Percentiles rank a stretch among this genome's conserved stretches.
Evolutionary conservation across 1,284 basidiomycete genomes (phyloP).

Genomic region (Heterobasidion occidentale): DNA sequence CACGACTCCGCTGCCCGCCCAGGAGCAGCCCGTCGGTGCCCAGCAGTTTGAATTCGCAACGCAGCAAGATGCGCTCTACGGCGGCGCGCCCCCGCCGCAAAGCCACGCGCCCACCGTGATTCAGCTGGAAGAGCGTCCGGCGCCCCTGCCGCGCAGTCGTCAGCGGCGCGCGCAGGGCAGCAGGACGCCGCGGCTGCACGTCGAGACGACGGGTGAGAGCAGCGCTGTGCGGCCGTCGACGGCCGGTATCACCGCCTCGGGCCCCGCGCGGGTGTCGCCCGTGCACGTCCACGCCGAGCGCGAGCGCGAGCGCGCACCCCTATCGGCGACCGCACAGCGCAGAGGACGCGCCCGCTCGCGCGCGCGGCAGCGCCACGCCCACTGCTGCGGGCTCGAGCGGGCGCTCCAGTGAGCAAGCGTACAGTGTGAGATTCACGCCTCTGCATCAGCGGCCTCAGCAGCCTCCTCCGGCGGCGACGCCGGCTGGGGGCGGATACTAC

Average conservation of each 20-base stretch:
- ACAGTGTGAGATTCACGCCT: background rate
- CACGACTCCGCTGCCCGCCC: background rate
- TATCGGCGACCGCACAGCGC: constrained; percentile 23
- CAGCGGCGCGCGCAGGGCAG: background rate
- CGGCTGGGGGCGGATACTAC: background rate
- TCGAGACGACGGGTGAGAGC: background rate
- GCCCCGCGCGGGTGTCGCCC: constrained; percentile 17
- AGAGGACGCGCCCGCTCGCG: constrained; percentile 9
- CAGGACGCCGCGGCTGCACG: background rate
- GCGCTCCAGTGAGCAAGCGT: background rate
- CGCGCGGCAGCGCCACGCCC: constrained; percentile 1
- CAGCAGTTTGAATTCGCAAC: background rate
- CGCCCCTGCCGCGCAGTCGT: background rate
- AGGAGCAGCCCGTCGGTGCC: background rate
- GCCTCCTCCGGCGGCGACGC: background rate
- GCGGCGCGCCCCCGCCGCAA: background rate
- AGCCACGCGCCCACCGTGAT: background rate
- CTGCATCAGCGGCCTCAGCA: background rate
- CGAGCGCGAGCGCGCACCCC: constrained; percentile 15
- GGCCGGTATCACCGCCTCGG: background rate
- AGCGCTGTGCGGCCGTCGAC: background rate
- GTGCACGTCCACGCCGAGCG: constrained; percentile 17
- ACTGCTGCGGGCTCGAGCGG: background rate
- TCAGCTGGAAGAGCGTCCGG: background rate
- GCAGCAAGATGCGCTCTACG: background rate